Conservation (phyloP, 192 early-diverging fungal species). For the Coemansia pectinata region DNA sequence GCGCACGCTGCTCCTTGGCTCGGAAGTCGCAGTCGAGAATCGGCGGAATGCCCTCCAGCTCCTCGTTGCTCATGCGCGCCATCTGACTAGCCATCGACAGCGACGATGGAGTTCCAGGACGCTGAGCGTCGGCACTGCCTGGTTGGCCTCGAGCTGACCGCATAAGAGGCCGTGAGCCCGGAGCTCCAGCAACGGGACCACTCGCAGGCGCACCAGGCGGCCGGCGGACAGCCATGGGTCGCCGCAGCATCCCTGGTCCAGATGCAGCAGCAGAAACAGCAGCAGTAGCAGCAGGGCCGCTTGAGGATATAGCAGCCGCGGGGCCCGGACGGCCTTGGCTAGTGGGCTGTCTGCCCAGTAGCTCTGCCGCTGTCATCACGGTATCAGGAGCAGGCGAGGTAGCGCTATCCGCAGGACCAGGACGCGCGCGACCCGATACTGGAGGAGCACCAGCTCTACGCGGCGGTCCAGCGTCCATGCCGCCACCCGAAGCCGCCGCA, state of each 20-base stretch:
- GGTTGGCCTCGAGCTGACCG: conserved; percentile 20
- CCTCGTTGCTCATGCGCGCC: conserved; percentile 50
- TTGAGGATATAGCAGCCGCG: background rate
- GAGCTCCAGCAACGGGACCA: conserved; percentile 7
- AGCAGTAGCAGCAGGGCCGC: background rate
- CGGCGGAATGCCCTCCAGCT: conserved; percentile 54
- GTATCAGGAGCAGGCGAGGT: conserved; percentile 39
- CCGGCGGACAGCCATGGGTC: conserved; percentile 51
- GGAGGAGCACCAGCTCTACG: conserved; percentile 17
- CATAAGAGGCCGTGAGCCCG: conserved; percentile 11
- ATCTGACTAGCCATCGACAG: conserved; percentile 27
- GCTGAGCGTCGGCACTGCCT: conserved; percentile 14
- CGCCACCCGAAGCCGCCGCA: background rate
- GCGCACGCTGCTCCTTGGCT: conserved; percentile 68
- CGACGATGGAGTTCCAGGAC: conserved; percentile 24
- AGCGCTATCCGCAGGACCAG: conserved; percentile 21
- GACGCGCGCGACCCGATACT: conserved; percentile 1
- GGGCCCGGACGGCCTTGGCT: background rate
- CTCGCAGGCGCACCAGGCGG: conserved; percentile 8
- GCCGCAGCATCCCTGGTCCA: conserved; percentile 42
- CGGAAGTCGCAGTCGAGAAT: conserved; percentile 66
- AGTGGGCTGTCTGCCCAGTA: conserved; percentile 35
- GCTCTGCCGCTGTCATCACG: conserved; percentile 54
- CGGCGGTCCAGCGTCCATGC: background rate
- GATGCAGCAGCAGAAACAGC: background rate